Evolutionary conservation across 108 stramenopile species (phyloP).

Genomic region (Ochromonas danica): DNA sequence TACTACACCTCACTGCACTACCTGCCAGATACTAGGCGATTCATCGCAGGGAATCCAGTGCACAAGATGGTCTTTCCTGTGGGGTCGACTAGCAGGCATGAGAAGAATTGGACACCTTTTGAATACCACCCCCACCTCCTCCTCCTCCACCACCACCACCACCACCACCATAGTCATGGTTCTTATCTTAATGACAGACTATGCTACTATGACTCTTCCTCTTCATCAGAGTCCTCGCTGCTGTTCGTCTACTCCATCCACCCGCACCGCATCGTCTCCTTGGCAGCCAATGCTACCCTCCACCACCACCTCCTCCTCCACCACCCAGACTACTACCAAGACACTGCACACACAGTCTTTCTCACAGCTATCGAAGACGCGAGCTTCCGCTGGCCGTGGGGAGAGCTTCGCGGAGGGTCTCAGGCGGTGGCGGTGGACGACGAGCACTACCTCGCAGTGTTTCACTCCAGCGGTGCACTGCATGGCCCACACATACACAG

Average conservation of each 20-base stretch:
- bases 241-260: not conserved
- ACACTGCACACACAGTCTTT: not conserved
- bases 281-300: not conserved
- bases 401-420: not conserved
- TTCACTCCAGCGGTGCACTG: not conserved
- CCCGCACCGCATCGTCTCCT: not conserved
- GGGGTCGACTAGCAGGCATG: too few relatives aligned
- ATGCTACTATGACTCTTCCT: too few relatives aligned
- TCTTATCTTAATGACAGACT: too few relatives aligned
- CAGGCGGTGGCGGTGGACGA: not conserved
- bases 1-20: too few relatives aligned
- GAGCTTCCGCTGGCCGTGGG: not conserved
- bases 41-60: too few relatives aligned
- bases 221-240: too few relatives aligned
- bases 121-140: not conserved
- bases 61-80: too few relatives aligned
- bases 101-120: slow-evolving; percentile 1
- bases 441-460: not conserved
- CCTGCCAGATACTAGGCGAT: too few relatives aligned
- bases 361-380: not conserved
- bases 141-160: not conserved
- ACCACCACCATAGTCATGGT: too few relatives aligned
- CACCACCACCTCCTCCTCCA: too few relatives aligned
- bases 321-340: not conserved
- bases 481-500: not conserved